Percentiles rank a stretch among this genome's conserved stretches.
phyloP scores from a whole-genome alignment of 2,329 filamentous ascomycete genomes.

The Aaosphaeria arxii region DNA sequence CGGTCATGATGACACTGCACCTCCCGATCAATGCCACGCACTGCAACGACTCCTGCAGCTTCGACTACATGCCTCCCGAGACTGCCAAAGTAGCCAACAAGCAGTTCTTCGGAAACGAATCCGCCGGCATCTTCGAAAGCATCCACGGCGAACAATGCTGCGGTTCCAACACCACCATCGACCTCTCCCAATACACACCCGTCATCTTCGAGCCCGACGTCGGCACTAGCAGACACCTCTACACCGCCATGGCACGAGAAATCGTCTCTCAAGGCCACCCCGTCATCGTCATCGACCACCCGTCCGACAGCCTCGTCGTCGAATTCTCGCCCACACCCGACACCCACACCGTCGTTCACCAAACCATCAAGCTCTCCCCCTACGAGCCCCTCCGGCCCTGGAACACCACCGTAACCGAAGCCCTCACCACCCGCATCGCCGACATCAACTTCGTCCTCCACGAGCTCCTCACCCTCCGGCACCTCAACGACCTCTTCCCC shows the following conservation, averaged over 20 bases:
- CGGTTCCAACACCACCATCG: constrained; percentile 2
- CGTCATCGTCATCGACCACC: constrained; percentile 51
- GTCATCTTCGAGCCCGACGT: constrained; percentile 48
- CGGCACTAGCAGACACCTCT: constrained; percentile 43
- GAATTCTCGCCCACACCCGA: constrained; percentile 40
- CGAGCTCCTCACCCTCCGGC: constrained; percentile 5
- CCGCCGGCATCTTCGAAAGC: constrained; percentile 14
- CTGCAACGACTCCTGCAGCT: neutral
- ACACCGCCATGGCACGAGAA: constrained; percentile 44
- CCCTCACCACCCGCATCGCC: constrained; percentile 11
- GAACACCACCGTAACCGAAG: constrained; percentile 9
- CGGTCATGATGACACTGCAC: neutral
- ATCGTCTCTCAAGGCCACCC: constrained; percentile 48
- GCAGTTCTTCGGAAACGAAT: constrained; percentile 21
- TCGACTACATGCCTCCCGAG: constrained; percentile 16
- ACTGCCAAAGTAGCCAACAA: constrained; percentile 14
- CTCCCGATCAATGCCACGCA: neutral
- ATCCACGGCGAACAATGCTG: constrained; percentile 17
- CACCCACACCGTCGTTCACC: constrained; percentile 13
- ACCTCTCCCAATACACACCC: constrained; percentile 10
- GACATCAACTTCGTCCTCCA: constrained; percentile 19
- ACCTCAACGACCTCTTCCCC: neutral
- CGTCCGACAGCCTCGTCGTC: constrained; percentile 45
- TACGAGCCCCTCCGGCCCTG: constrained; percentile 12
- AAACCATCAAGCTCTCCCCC: constrained; percentile 13